Evolutionary conservation across 2,329 filamentous ascomycete genomes (phyloP).

Genomic region (Thielaviopsis musarum): DNA sequence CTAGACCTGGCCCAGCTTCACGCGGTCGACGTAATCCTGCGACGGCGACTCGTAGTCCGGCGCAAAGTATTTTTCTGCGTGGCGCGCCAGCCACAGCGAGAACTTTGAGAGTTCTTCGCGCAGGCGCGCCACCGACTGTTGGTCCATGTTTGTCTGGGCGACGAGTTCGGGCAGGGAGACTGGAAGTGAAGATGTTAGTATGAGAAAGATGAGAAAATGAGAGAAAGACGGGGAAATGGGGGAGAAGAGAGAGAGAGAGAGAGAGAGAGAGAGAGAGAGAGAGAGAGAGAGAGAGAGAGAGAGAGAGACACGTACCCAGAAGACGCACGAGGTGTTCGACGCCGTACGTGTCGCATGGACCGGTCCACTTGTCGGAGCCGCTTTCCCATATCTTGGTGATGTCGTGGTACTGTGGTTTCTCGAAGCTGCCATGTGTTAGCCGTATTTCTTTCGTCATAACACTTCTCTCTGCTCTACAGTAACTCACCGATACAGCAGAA

Average conservation of each 20-base stretch:
- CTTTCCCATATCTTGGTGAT: slow-evolving; percentile 54
- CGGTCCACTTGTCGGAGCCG: slow-evolving; percentile 47
- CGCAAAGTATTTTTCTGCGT: slow-evolving; percentile 62
- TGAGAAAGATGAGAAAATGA: no score
- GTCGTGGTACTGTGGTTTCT: slow-evolving; percentile 74
- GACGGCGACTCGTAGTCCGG: slow-evolving; percentile 57
- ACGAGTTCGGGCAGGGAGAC: slow-evolving; percentile 85
- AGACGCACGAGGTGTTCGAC: slow-evolving; percentile 82
- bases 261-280: neutral
- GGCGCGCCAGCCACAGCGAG: slow-evolving; percentile 66
- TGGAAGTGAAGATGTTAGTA: slow-evolving; percentile 22
- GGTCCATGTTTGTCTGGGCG: slow-evolving; percentile 95
- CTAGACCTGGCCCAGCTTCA: slow-evolving; percentile 19
- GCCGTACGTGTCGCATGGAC: slow-evolving; percentile 69
- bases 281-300: neutral
- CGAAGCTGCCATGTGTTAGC: slow-evolving; percentile 43
- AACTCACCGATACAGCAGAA: slow-evolving; percentile 62
- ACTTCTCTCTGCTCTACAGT: no score
- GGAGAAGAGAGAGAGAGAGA: no score
- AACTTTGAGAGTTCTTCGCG: slow-evolving; percentile 81
- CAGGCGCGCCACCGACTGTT: slow-evolving; percentile 72
- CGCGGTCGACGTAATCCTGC: slow-evolving; percentile 55
- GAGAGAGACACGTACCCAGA: slow-evolving; percentile 45
- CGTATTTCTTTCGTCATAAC: no score
- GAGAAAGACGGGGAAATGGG: no score